These are phyloP conservation scores for Cryphonectria radicalis DNA, from an alignment of 2,329 filamentous ascomycete species.

Conservation along the genomic window DNA sequence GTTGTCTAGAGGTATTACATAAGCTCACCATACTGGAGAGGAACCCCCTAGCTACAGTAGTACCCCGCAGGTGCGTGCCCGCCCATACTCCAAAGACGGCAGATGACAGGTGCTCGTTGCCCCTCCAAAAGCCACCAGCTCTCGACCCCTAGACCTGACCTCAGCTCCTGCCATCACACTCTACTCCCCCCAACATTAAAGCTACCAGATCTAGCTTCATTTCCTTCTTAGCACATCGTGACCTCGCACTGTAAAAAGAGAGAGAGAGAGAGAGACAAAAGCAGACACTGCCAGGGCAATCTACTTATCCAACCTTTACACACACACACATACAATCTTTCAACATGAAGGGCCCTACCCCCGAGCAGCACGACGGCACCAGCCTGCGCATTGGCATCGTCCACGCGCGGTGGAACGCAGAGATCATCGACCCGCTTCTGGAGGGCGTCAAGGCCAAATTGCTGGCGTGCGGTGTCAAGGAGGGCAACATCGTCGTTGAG, in stretches of 20 bases:
- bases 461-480: slow-evolving; percentile 76
- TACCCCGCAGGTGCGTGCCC: not conserved
- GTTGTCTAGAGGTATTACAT: not conserved
- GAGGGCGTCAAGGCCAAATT: slow-evolving; percentile 80
- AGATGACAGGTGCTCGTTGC: not conserved
- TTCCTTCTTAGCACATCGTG: not conserved
- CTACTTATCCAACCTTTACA: not conserved
- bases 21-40: not conserved
- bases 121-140: not conserved
- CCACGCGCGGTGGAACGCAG: slow-evolving; percentile 92
- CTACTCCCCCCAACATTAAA: not conserved
- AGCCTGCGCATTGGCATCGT: slow-evolving; percentile 89
- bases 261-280: not conserved
- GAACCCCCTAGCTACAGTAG: not conserved
- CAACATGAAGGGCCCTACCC: slow-evolving; percentile 61
- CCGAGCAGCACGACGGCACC: slow-evolving; percentile 67
- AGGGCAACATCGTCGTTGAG: slow-evolving; percentile 86
- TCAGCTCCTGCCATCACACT: not conserved
- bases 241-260: not conserved
- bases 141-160: not conserved
- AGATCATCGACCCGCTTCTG: slow-evolving; percentile 85
- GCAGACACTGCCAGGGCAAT: not conserved
- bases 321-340: slow-evolving; percentile 30
- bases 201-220: not conserved
- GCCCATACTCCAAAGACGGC: not conserved